Base-by-base conservation (phyloP, 2,329 filamentous ascomycete genomes). In the Neofusicoccum kwambonambiense region DNA sequence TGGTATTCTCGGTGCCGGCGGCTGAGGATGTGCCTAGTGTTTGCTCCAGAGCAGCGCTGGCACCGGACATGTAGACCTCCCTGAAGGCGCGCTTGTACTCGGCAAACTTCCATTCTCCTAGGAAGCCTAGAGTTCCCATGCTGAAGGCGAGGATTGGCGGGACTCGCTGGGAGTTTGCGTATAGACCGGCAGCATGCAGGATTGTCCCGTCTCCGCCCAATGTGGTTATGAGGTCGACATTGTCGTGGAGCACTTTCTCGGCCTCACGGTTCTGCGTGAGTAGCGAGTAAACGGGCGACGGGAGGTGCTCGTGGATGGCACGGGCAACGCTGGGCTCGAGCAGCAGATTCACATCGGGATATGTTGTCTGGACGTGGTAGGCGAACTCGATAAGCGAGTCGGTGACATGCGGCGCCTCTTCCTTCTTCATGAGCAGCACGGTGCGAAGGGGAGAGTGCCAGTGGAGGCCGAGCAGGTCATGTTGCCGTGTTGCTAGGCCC, bases 161-260 rank as follows among this genome's bases (percentile, higher is more conserved):
- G 0, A 99, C 94, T 49, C 88, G 87, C 2, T 86, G 83, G 50
- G 91, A 88, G 42, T 91, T 89, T 66, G 92, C 92, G 79, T 96
- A 98, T 4, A 97, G 84, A 62, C 90, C 93, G 2, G 92, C 90
- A 0, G 93, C 93, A 66, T 91, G 90, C 52, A 97, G 79, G 62
- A 97, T 94, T 2, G 93, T 97, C 67, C 93, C 93, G 76, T 99
- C 95, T 47, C 95, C 95, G 62, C 95, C 95, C 57, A 99, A 87
- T 0, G 95, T 98, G 49, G 92, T 89, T 22, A 94, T 89, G 65
- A 97, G 83, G 73, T 99, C 95, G 66, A 96, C 89, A 79, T 95
- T 97, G 65, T 87, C 82, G 45, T 92, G 87, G 63, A 95, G 70
- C 13, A 64, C 52, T 17, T 51, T 17, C 22, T 50, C 37, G 1